phyloP scores from a whole-genome alignment of 306 rosid genomes.

The Castanea sativa region DNA sequence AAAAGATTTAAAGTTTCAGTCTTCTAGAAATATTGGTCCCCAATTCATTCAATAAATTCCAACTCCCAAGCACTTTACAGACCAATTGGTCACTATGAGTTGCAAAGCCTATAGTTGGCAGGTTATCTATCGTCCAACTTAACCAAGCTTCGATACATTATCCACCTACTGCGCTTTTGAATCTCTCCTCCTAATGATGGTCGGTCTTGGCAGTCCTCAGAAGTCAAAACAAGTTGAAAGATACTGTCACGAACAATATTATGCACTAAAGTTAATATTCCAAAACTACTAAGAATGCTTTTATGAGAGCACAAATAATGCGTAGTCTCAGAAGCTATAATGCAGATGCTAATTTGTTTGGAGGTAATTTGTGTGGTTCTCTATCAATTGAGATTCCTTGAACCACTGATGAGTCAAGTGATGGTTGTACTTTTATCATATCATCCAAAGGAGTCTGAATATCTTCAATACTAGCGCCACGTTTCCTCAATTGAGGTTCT shows the following conservation, averaged over 20 bases:
- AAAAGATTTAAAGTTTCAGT: neutral
- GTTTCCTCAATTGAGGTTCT: neutral
- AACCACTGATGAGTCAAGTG: constrained; percentile 4
- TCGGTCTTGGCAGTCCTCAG: neutral
- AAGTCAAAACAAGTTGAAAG: neutral
- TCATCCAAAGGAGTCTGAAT: constrained; percentile 1
- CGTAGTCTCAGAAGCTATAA: constrained; percentile 63
- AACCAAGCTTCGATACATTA: neutral
- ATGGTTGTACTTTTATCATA: constrained; percentile 4
- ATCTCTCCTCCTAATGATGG: neutral
- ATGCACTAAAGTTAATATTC: neutral
- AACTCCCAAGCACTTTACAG: neutral
- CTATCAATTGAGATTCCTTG: constrained; percentile 6
- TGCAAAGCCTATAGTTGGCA: constrained; percentile 8
- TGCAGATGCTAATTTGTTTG: constrained; percentile 52
- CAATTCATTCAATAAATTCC: neutral
- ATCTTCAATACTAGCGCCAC: neutral
- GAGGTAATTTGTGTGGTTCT: constrained; percentile 40
- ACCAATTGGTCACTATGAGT: neutral
- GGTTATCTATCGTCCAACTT: too few relatives aligned
- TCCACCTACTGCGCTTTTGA: neutral
- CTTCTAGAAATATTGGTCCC: neutral
- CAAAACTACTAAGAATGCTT: constrained; percentile 55
- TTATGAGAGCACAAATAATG: constrained; percentile 43
- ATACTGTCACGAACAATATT: neutral